Percentiles rank a stretch among this genome's conserved stretches.
Conservation (phyloP, 1,139 yeast genomes). For the Blastobotrys niveus region DNA sequence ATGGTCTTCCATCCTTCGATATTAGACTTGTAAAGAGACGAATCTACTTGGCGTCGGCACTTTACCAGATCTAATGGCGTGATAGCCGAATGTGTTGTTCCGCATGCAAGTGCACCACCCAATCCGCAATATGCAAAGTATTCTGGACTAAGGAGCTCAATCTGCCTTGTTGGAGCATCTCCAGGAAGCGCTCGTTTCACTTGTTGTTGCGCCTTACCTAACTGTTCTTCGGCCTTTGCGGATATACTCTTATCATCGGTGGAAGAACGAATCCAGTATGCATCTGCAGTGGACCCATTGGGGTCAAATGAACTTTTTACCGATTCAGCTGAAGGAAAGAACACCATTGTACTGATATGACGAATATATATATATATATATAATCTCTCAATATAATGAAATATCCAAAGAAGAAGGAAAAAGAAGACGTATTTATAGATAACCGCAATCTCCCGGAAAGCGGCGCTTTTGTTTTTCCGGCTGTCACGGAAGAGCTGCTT, state of each 20-base stretch:
- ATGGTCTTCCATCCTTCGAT: slow-evolving; percentile 73
- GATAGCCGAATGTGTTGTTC: slow-evolving; percentile 89
- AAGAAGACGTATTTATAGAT: too few species aligned
- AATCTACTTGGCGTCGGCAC: slow-evolving; percentile 83
- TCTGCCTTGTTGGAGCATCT: slow-evolving; percentile 24
- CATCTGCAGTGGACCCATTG: background rate
- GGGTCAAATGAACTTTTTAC: background rate
- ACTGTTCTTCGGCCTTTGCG: background rate
- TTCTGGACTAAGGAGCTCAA: slow-evolving; percentile 57
- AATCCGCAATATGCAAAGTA: slow-evolving; percentile 78
- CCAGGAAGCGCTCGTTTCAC: background rate
- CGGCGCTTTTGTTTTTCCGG: too few species aligned
- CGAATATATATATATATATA: too few species aligned
- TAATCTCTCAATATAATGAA: too few species aligned
- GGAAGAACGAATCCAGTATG: slow-evolving; percentile 1
- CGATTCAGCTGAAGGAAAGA: background rate
- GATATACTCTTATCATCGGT: background rate
- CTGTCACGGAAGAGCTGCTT: too few species aligned
- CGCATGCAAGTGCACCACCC: slow-evolving; percentile 57
- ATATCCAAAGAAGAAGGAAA: too few species aligned
- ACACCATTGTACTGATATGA: background rate
- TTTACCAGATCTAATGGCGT: slow-evolving; percentile 91
- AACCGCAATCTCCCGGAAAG: too few species aligned
- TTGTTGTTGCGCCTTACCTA: background rate
- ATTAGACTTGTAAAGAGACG: slow-evolving; percentile 65